phyloP scores from a whole-genome alignment of 345 rosid species.

The Citrus mangshanensis region DNA sequence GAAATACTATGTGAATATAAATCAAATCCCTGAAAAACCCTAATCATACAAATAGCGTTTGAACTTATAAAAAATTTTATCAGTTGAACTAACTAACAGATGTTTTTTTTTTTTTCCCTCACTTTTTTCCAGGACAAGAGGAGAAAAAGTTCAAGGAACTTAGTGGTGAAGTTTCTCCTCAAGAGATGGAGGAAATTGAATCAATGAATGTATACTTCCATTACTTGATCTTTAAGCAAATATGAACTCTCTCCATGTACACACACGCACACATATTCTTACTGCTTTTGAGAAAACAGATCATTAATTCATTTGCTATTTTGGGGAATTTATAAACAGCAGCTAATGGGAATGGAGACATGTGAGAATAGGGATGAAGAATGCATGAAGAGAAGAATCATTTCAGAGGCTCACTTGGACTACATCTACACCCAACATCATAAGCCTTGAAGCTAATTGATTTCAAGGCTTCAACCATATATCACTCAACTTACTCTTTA shows the following conservation, averaged over 20 bases:
- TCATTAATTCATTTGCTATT: neutral
- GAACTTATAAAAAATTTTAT: neutral
- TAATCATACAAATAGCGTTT: too few relatives aligned
- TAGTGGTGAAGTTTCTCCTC: conserved; percentile 17
- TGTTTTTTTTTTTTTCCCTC: neutral
- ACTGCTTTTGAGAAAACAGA: neutral
- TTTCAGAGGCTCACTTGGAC: conserved; percentile 78
- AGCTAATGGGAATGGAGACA: conserved; percentile 50
- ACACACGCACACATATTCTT: too few relatives aligned
- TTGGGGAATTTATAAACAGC: conserved; percentile 14
- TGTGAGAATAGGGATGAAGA: conserved; percentile 58
- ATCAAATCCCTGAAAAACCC: too few relatives aligned
- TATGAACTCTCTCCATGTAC: neutral
- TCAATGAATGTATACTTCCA: conserved; percentile 25
- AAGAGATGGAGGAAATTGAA: conserved; percentile 26
- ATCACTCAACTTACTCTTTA: neutral
- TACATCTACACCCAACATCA: conserved; percentile 83
- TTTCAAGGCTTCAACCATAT: neutral
- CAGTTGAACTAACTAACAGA: neutral
- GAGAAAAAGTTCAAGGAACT: conserved; percentile 24
- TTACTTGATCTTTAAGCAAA: neutral
- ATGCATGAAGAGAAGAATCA: conserved; percentile 54
- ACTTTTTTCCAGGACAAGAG: conserved; percentile 25
- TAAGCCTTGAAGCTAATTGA: conserved; percentile 38
- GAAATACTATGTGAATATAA: too few relatives aligned